These are phyloP conservation scores for Teunomyces gatunensis DNA, from an alignment of 805 yeast species.

Conservation along the genomic window DNA sequence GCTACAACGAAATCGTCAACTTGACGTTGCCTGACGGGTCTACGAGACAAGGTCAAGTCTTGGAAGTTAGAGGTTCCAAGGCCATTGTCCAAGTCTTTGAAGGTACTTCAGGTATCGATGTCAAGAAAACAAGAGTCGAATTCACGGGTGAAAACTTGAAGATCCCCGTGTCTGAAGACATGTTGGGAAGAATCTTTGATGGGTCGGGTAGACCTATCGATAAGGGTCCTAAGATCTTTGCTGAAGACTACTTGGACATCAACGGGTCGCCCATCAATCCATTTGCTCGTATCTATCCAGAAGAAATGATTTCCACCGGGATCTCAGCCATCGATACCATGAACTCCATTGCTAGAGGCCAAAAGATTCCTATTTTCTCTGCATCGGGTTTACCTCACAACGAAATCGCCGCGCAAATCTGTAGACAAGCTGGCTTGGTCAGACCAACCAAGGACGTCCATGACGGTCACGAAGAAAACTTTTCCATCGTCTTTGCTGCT, in stretches of 20 bases:
- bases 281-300: slow-evolving; percentile 96
- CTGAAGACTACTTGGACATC: slow-evolving; percentile 97
- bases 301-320: slow-evolving; percentile 99
- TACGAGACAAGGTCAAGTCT: slow-evolving; percentile 93
- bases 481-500: slow-evolving; percentile 98
- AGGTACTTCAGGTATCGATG: slow-evolving; percentile 99
- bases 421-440: slow-evolving; percentile 99
- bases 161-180: slow-evolving; percentile 94
- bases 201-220: slow-evolving; percentile 99
- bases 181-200: slow-evolving; percentile 96
- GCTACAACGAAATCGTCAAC: slow-evolving; percentile 95
- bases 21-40: slow-evolving; percentile 96
- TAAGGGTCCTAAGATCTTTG: slow-evolving; percentile 96
- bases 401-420: slow-evolving; percentile 99
- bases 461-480: slow-evolving; percentile 99
- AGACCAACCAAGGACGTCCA: slow-evolving; percentile 99
- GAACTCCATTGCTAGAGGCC: slow-evolving; percentile 99
- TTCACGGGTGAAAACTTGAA: slow-evolving; percentile 93
- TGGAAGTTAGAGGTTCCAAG: slow-evolving; percentile 94
- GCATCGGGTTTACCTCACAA: slow-evolving; percentile 99
- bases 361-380: slow-evolving; percentile 97
- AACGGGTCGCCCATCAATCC: slow-evolving; percentile 99
- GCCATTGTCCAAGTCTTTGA: slow-evolving; percentile 99
- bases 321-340: slow-evolving; percentile 97
- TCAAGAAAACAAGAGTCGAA: slow-evolving; percentile 94